Percentiles rank a stretch among this genome's conserved stretches.
These are phyloP conservation scores for Russula compacta DNA, from an alignment of 768 basidiomycete genomes.

Conservation along the genomic window DNA sequence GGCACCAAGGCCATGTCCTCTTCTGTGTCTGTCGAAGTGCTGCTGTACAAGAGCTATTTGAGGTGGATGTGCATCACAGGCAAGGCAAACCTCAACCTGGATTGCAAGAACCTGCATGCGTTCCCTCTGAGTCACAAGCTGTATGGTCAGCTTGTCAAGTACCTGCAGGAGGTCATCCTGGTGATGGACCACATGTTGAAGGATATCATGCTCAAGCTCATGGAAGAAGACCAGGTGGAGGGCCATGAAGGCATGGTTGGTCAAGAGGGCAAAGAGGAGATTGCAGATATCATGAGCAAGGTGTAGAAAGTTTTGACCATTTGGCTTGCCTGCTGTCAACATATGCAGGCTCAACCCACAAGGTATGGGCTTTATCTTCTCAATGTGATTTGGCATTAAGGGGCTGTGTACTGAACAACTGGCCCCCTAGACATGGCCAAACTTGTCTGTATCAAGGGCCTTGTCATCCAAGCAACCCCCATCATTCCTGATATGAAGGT, in stretches of 20 bases:
- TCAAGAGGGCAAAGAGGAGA: conserved; percentile 69
- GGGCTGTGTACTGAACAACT: background rate
- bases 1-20: conserved; percentile 41
- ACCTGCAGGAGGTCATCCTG: conserved; percentile 95
- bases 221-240: conserved; percentile 67
- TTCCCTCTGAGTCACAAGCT: conserved; percentile 82
- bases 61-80: conserved; percentile 83
- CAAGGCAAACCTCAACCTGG: conserved; percentile 90
- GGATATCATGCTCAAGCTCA: conserved; percentile 83
- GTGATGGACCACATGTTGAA: conserved; percentile 96
- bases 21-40: conserved; percentile 57
- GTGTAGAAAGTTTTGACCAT: conserved; percentile 93
- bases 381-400: background rate
- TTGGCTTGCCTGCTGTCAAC: conserved; percentile 73
- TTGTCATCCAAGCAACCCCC: conserved; percentile 94
- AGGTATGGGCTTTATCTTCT: conserved; percentile 40
- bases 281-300: conserved; percentile 76
- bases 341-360: conserved; percentile 94
- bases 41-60: conserved; percentile 74
- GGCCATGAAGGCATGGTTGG: conserved; percentile 68
- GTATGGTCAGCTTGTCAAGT: conserved; percentile 75
- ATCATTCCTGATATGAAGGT: conserved; percentile 99
- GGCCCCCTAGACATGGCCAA: conserved; percentile 85
- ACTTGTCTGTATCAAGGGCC: conserved; percentile 92
- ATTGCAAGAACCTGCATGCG: conserved; percentile 74